phyloP scores from a whole-genome alignment of 306 rosid genomes.

The Purshia tridentata region DNA sequence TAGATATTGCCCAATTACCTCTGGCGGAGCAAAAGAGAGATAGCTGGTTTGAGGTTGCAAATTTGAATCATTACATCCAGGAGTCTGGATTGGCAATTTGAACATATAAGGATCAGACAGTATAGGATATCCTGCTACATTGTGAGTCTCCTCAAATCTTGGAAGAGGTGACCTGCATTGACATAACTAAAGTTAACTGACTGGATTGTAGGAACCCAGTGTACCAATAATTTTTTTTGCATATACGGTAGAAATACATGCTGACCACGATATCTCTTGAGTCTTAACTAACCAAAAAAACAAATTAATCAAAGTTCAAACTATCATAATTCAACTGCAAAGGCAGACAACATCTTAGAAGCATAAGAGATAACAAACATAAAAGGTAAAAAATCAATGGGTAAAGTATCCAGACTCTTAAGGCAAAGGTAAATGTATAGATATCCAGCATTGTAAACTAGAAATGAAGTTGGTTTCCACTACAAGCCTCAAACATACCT shows the following conservation, averaged over 20 bases:
- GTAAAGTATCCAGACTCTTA: slow-evolving; percentile 9
- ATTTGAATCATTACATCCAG: slow-evolving; percentile 54
- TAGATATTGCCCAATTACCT: slow-evolving; percentile 50
- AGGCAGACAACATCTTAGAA: slow-evolving; percentile 8
- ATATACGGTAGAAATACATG: too few relatives aligned
- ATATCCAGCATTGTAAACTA: slow-evolving; percentile 1
- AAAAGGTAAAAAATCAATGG: background rate
- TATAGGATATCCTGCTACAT: slow-evolving; percentile 71
- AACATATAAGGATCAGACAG: slow-evolving; percentile 57
- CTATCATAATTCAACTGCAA: background rate
- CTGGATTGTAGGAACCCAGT: background rate
- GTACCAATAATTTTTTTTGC: too few relatives aligned
- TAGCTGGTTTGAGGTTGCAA: slow-evolving; percentile 52
- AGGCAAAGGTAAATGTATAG: slow-evolving; percentile 1
- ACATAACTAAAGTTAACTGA: slow-evolving; percentile 7
- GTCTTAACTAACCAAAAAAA: background rate
- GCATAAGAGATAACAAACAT: slow-evolving; percentile 5
- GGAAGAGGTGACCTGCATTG: slow-evolving; percentile 75
- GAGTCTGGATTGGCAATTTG: slow-evolving; percentile 55
- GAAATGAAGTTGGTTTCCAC: slow-evolving; percentile 9
- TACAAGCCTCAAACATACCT: slow-evolving; percentile 47
- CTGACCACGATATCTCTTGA: background rate
- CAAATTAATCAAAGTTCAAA: background rate
- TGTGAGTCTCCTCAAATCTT: slow-evolving; percentile 45
- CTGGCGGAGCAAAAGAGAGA: slow-evolving; percentile 93